Percentiles rank a stretch among this genome's conserved stretches.
phyloP scores from a whole-genome alignment of 192 early-diverging fungal species.

The Backusella morwellensis region DNA sequence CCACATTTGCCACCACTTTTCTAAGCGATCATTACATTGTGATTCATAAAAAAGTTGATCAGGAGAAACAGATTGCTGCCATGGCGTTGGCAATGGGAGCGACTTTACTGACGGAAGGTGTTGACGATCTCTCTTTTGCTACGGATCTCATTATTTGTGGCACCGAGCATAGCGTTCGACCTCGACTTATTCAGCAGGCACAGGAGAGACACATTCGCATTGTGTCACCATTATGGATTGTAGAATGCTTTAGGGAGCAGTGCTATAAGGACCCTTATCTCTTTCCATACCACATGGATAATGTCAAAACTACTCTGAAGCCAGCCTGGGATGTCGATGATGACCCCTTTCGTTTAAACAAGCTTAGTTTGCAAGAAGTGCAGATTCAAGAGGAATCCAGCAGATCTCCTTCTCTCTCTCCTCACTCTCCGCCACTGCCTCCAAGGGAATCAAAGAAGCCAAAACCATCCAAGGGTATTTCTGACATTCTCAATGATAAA shows the following conservation, averaged over 20 bases:
- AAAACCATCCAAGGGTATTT: not conserved
- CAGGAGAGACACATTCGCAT: not conserved
- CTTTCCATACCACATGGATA: not conserved
- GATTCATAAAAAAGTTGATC: not conserved
- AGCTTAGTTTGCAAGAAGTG: too few relatives aligned
- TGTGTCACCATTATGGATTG: not conserved
- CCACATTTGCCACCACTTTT: not conserved
- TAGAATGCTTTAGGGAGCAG: not conserved
- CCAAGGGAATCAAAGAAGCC: not conserved
- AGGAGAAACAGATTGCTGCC: not conserved
- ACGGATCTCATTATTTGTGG: not conserved
- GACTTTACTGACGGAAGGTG: not conserved
- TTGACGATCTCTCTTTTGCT: not conserved
- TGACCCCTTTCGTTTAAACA: not conserved
- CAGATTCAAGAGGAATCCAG: not conserved
- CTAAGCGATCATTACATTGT: not conserved
- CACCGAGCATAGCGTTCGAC: not conserved
- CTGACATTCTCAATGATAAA: not conserved
- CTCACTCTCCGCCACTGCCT: not conserved
- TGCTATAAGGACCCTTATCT: not conserved
- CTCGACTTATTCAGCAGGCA: not conserved
- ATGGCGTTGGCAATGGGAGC: not conserved
- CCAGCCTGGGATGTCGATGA: not conserved
- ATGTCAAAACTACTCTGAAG: not conserved
- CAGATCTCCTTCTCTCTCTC: not conserved